Base-by-base conservation (phyloP, 129 eudicot genomes). In the Tagetes patula region DNA sequence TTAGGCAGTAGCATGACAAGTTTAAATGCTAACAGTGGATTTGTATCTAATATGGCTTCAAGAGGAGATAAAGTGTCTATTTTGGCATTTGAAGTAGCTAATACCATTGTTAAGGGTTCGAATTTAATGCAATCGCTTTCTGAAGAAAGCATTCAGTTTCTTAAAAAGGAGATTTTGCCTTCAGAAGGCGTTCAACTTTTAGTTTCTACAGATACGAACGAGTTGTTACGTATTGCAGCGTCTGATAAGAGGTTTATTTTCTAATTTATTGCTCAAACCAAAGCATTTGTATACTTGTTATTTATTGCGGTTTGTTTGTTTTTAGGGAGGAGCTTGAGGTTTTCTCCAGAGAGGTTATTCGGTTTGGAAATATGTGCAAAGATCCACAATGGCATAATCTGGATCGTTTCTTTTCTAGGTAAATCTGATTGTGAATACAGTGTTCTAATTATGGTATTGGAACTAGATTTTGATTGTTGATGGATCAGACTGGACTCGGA, bases 381-480 rank as follows among this genome's bases (percentile, higher is more conserved):
- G 99, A 94, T 48, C 91, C 97, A 56, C 98, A 94, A 72, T 90
- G 96, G 96, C 98, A 94, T 87, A 84, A 90, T 73, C 71, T 94
- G 72, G 89, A 80, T 71, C 91, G 97, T 42, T 94, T 81, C 67
- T 94, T 94, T 79, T 61, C 75, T 33, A 94, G 85, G 98, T 94
- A 81, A 79, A 81, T 75, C 72, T 40, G 68, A 36, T 53, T 64
- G 78, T 58, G 10, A 41, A 67, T 34, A 36, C 46, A 33, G 13
- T 75, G 52, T 11, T 67, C n/a, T 34, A 32, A 65, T 30, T 73
- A n/a, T 71, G 42, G 40, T 8, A 41, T 66, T 30, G 43, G 54
- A 72, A 65, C 8, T 34, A 7, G 67, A 67, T 34, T 34, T 80
- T 83, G 47, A 67, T 52, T 80, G 54, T 62, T 60, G 42, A 61